Conservation (phyloP, 1,284 basidiomycete genomes). For the Naganishia sp. region DNA sequence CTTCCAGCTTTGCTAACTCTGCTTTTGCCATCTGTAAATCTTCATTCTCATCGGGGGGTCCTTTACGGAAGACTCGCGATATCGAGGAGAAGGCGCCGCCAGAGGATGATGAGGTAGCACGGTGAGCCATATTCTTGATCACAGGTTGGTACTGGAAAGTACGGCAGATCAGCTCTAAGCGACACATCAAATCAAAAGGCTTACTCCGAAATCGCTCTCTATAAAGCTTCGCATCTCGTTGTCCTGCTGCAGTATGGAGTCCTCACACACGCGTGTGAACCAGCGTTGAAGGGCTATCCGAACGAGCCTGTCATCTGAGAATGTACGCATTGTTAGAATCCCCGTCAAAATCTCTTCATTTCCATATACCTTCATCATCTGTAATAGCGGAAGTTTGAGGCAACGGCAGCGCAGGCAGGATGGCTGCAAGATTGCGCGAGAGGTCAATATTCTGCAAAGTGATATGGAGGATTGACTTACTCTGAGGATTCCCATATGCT, state of each 20-base stretch:
- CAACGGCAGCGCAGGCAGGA: slow-evolving; percentile 84
- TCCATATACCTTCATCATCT: slow-evolving; percentile 73
- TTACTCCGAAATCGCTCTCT: slow-evolving; percentile 86
- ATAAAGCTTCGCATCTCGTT: slow-evolving; percentile 90
- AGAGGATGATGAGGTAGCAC: slow-evolving; percentile 60
- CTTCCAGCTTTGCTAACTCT: slow-evolving; percentile 84
- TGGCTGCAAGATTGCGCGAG: slow-evolving; percentile 55
- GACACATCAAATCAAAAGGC: slow-evolving; percentile 36
- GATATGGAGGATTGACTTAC: slow-evolving; percentile 38
- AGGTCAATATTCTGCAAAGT: neutral
- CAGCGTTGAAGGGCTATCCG: slow-evolving; percentile 89
- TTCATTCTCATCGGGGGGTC: slow-evolving; percentile 57
- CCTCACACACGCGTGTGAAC: slow-evolving; percentile 84
- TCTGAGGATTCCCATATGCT: slow-evolving; percentile 79
- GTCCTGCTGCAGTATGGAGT: slow-evolving; percentile 78
- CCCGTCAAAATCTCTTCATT: neutral
- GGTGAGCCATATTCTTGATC: slow-evolving; percentile 49
- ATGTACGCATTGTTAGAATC: neutral
- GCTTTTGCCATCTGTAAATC: slow-evolving; percentile 83
- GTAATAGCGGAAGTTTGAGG: slow-evolving; percentile 90
- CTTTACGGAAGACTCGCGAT: slow-evolving; percentile 47
- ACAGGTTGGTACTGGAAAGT: slow-evolving; percentile 66
- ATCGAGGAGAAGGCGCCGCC: slow-evolving; percentile 48
- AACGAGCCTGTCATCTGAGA: slow-evolving; percentile 76
- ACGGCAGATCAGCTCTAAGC: neutral